Conservation (phyloP, 164 flowering plant genomes). For the Umbellularia californica region DNA sequence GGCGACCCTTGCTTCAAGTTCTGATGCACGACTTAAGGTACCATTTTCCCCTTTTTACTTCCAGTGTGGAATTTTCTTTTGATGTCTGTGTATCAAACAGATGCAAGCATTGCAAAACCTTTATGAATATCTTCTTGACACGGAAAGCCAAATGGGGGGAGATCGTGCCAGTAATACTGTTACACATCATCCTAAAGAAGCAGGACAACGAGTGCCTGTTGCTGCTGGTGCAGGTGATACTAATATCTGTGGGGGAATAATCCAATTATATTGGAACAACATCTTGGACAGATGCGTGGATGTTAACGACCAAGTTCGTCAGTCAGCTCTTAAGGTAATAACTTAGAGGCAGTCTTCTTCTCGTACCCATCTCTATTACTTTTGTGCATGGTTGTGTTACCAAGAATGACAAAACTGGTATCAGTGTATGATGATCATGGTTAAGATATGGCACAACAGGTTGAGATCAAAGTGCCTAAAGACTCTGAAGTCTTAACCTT, state of each 20-base stretch:
- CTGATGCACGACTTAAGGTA: constrained; percentile 84
- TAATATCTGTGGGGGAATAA: constrained; percentile 92
- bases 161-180: constrained; percentile 34
- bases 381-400: not conserved
- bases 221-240: constrained; percentile 99
- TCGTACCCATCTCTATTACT: not conserved
- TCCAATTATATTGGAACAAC: constrained; percentile 83
- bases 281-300: constrained; percentile 81
- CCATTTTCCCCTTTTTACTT: not conserved
- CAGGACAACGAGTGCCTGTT: constrained; percentile 67
- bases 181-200: constrained; percentile 30
- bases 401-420: too few relatives aligned
- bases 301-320: constrained; percentile 74
- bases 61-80: not conserved
- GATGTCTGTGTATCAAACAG: constrained; percentile 39
- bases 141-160: constrained; percentile 79
- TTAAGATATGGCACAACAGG: too few relatives aligned
- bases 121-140: constrained; percentile 89
- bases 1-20: constrained; percentile 57
- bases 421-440: too few relatives aligned
- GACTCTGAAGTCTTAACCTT: too few relatives aligned
- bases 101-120: constrained; percentile 88
- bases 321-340: constrained; percentile 77
- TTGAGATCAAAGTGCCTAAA: too few relatives aligned
- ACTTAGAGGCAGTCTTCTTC: not conserved